Evolutionary conservation across 1,284 basidiomycete species (phyloP), one percentile per base, ranked within the genome.

Genomic region (Sanguinoderma infundibulare): DNA sequence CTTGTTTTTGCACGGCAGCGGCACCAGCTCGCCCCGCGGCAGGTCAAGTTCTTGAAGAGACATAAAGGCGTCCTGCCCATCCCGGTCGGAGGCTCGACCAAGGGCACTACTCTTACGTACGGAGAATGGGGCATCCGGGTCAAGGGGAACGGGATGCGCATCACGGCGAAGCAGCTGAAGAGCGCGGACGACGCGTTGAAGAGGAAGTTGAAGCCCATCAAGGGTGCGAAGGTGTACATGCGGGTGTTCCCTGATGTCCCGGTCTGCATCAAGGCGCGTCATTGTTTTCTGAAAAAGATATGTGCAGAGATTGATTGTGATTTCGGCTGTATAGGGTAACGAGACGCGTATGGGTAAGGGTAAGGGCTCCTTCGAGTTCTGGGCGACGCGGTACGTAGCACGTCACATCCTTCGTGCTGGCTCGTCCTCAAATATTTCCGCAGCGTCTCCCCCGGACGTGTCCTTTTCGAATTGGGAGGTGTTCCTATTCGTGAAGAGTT

Each of bases 341-440:
- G n/a, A n/a, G n/a, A n/a, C n/a, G n/a, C n/a, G n/a, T 86, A 99
- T 99, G 98, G 97, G 97, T 50, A 98, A 98, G 78, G 98, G 98
- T 61, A 99, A 99, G 77, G 98, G 98, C 51, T 87, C 92, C 0
- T 99, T 98, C 71, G 97, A 98, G 75, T 98, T 87, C 76, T 98
- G 97, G 98, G 95, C 96, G 36, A 95, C 94, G 63, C 87, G 94
- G 94, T 95, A 72, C 63, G 86, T 78, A 20, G 10, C 35, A 32
- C 40, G 42, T 53, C 51, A 47, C 14, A 30, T 38, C 34, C 9
- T 40, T 4, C 59, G 40, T 53, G 38, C 30, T n/a, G n/a, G 8
- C 51, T 5, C 17, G 6, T 59, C 5, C 26, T 42, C 15, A 59
- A 55, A 8, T 22, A 7, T 30, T 20, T 53, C 17, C 70, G n/a